Base-by-base conservation (phyloP, 2,329 filamentous ascomycete species). In the Aspergillus sergii region DNA sequence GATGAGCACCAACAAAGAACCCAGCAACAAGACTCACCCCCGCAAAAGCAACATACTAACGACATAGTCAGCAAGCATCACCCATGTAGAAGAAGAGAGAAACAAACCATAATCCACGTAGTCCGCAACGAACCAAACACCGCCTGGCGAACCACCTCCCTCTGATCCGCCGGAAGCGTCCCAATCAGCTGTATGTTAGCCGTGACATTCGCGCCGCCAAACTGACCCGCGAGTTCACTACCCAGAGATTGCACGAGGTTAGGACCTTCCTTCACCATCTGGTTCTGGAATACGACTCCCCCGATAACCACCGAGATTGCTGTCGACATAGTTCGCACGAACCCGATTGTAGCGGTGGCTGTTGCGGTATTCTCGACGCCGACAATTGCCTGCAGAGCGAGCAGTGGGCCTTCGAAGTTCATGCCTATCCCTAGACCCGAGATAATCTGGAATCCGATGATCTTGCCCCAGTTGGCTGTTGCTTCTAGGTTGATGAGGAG, bases 261-360 rank as follows among this genome's bases (percentile, higher is more conserved):
- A 3, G 28, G n/a, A 23, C 51, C 19, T 36, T 54, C n/a, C 11
- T 23, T 36, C 11, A 23, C 51, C 57, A 59, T 59, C 32, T 59
- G 45, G 73, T 92, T 92, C 76, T 91, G 87, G 78, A 93, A 92
- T 54, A 93, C 84, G 61, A 91, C 89, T 26, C 89, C 87, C 46
- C 91, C 91, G 53, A 92, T 81, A 12, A 91, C 89, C 58, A 91
- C 83, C 1, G 86, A 87, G 39, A 88, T 85, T 11, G 87, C 84
- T 0, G 87, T 90, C 19, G 86, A 88, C 1, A 92, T 79, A 68
- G 90, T 89, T 39, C 90, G 85, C 7, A 88, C 81, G 62, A 86
- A 83, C 0, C 76, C 76, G 4, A 84, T 71, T 0, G 83, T 82
- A 0, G 82, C 80, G 0, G 82, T 85, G 0, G 83, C 83, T 1